Evolutionary conservation across 2,329 filamentous ascomycete genomes (phyloP).

Genomic region (Juglanconis juglandina): DNA sequence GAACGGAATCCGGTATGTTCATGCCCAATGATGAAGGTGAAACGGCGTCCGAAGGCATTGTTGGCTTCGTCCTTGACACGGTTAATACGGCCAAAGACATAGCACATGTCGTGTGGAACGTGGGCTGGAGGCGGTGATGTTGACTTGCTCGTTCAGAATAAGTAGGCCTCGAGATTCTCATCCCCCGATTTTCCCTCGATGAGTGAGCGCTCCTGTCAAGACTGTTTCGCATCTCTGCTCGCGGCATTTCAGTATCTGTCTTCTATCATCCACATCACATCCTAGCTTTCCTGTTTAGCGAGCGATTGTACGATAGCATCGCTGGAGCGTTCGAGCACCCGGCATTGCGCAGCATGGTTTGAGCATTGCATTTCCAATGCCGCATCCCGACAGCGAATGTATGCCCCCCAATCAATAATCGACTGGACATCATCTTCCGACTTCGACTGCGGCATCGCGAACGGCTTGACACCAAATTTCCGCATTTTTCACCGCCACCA

Average conservation of each 20-base stretch:
- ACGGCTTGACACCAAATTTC: conserved; percentile 1
- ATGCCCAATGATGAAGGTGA: conserved; percentile 82
- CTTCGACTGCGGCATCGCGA: conserved; percentile 4
- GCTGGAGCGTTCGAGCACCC: conserved; percentile 2
- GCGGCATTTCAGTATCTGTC: conserved; percentile 8
- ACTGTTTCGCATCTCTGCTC: conserved; percentile 1
- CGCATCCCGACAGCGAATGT: neutral
- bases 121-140: conserved; percentile 57
- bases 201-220: conserved; percentile 5
- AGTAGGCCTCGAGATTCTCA: conserved; percentile 16
- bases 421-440: conserved; percentile 4
- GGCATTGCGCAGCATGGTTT: conserved; percentile 5
- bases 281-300: conserved; percentile 10
- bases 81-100: conserved; percentile 70
- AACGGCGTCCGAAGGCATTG: conserved; percentile 59
- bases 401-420: conserved; percentile 5
- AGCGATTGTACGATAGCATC: conserved; percentile 18
- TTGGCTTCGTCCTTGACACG: conserved; percentile 79
- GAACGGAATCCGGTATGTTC: conserved; percentile 85
- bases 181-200: conserved; percentile 7
- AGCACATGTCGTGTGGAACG: conserved; percentile 69
- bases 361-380: conserved; percentile 10
- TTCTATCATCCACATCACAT: neutral
- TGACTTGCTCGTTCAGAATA: conserved; percentile 30
- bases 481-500: neutral